Conservation (phyloP, 2,329 filamentous ascomycete genomes). For the Aspergillus ibericus region DNA sequence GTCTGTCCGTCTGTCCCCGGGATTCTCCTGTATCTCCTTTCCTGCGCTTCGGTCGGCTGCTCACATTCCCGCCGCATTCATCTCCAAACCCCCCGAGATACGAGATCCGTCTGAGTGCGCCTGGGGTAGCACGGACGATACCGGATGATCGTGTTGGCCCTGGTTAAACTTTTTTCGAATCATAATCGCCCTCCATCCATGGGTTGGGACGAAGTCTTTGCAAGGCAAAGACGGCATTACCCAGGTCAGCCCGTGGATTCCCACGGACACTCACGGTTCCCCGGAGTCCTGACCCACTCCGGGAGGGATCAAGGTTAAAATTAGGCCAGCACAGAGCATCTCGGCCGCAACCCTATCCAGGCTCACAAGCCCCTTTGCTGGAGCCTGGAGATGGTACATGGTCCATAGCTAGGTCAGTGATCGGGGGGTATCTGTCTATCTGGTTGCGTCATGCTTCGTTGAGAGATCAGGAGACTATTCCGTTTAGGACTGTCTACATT, state of each 20-base stretch:
- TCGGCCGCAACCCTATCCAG: not conserved
- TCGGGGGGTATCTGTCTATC: too few species aligned
- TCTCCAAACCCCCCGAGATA: not conserved
- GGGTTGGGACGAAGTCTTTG: not conserved
- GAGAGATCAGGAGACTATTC: too few species aligned
- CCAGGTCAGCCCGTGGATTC: not conserved
- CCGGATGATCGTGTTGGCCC: not conserved
- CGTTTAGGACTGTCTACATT: too few species aligned
- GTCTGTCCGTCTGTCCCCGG: not conserved
- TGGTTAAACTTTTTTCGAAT: not conserved
- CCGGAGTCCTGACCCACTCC: not conserved
- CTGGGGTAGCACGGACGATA: not conserved
- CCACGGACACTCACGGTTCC: not conserved
- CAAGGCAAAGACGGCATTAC: not conserved
- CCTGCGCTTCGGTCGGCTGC: not conserved
- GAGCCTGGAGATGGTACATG: not conserved
- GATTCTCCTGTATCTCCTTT: not conserved
- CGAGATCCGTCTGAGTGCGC: not conserved
- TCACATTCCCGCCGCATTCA: not conserved
- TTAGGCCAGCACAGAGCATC: not conserved
- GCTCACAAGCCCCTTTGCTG: too few species aligned
- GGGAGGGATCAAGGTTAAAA: not conserved
- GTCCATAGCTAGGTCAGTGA: not conserved
- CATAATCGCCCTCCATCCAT: not conserved
- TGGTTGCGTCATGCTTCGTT: too few species aligned